Evolutionary conservation across 306 rosid genomes (phyloP), one percentile per base, ranked within the genome.

Genomic region (Abrus pulchellus): DNA sequence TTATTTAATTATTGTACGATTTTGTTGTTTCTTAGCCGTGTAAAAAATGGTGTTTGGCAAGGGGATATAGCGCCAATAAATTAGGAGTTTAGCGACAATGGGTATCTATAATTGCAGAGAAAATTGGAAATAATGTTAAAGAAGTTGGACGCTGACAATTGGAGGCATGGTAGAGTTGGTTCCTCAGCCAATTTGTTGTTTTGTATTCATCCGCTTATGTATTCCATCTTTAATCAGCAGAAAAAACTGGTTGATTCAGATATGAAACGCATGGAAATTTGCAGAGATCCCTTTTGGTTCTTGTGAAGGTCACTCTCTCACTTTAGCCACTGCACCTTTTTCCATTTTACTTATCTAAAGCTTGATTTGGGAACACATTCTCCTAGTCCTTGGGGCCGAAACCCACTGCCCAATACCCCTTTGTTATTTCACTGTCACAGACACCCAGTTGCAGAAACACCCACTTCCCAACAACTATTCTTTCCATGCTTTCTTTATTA

Each of bases 391-490:
- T 72, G 73, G 41, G 29, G 9, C 40, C 27, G 61, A 64, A 64
- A 7, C 30, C 50, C 60, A 48, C 29, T 63, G 59, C 54, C 47
- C 69, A 28, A 29, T 75, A 2, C n/a, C 40, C 60, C 59, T 48
- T 74, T 82, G 83, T 73, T 78, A 77, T 77, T 73, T 82, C 92
- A 50, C 84, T 80, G 78, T 86, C 83, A 74, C 62, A 72, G 5
- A 67, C 55, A 11, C 55, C 0, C 14, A 48, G 13, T 14, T 9
- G 54, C n/a, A 48, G 54, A 48, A 69, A 13, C 64, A 62, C 40
- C 53, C 87, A 74, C 40, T 79, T 81, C 73, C 88, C 87, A 79
- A 80, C 70, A 75, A 78, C 50, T 29, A 69, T 77, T 77, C 69
- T 79, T 20, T 53, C 64, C 40, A 69, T 60, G 81, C 71, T 54